These are phyloP conservation scores for Macroventuria anomochaeta DNA, from an alignment of 2,329 filamentous ascomycete species.

Conservation along the genomic window DNA sequence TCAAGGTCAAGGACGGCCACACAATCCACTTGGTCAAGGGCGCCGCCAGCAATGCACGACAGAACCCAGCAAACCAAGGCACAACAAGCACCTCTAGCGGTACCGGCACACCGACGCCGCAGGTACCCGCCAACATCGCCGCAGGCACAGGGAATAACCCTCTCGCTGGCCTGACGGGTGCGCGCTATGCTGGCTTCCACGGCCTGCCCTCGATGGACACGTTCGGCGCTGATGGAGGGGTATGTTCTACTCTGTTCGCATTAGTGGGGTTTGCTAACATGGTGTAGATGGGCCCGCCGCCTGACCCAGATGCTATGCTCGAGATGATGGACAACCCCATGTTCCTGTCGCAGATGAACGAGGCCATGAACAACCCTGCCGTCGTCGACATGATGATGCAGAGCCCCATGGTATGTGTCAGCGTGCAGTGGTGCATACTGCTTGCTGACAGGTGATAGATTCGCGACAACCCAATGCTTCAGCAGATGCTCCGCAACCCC, in stretches of 20 bases:
- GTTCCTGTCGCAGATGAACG: constrained; percentile 86
- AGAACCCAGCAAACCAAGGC: constrained; percentile 61
- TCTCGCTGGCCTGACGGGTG: constrained; percentile 87
- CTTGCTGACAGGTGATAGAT: constrained; percentile 57
- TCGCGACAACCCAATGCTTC: constrained; percentile 84
- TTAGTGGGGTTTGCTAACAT: constrained; percentile 25
- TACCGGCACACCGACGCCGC: constrained; percentile 60
- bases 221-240: constrained; percentile 93
- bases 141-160: constrained; percentile 83
- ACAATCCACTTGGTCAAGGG: constrained; percentile 97
- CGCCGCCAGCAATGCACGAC: constrained; percentile 81
- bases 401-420: constrained; percentile 58
- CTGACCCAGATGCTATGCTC: constrained; percentile 78
- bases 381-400: constrained; percentile 81
- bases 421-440: not conserved
- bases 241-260: constrained; percentile 61
- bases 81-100: constrained; percentile 40
- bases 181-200: constrained; percentile 89
- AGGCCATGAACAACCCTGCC: constrained; percentile 92
- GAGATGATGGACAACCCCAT: constrained; percentile 88
- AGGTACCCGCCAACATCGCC: constrained; percentile 78
- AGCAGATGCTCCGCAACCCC: constrained; percentile 86
- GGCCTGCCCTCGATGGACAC: constrained; percentile 85
- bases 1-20: constrained; percentile 96
- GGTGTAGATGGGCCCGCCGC: constrained; percentile 86